phyloP scores from a whole-genome alignment of 2,329 filamentous ascomycete genomes.

The Alternaria hordeiaustralica region DNA sequence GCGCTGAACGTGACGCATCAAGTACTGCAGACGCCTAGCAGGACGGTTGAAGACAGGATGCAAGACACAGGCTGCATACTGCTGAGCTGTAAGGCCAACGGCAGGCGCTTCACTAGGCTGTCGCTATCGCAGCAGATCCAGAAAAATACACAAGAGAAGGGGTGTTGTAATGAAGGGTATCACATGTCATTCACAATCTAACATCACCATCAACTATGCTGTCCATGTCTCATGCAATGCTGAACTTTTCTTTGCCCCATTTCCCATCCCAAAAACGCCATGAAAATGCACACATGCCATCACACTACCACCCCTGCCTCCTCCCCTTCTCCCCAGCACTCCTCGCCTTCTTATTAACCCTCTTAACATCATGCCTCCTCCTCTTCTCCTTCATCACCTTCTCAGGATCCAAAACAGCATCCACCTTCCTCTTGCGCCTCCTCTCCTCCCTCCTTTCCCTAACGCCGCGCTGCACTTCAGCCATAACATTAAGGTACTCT shows the following conservation, averaged over 20 bases:
- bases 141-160: no score
- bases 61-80: no score
- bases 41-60: no score
- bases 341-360: conserved; percentile 71
- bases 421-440: conserved; percentile 85
- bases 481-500: conserved; percentile 76
- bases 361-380: conserved; percentile 68
- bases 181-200: not conserved
- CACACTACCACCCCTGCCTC: conserved; percentile 70
- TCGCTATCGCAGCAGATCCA: no score
- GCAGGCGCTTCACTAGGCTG: no score
- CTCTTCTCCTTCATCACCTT: conserved; percentile 77
- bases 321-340: conserved; percentile 73
- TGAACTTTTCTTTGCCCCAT: not conserved
- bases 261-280: not conserved
- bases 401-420: conserved; percentile 82
- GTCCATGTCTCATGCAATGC: not conserved
- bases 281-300: not conserved
- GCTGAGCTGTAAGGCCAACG: no score
- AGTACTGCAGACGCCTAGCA: no score
- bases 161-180: not conserved
- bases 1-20: no score
- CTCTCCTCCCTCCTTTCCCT: conserved; percentile 74
- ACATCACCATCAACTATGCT: not conserved
- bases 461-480: conserved; percentile 76